Conservation (phyloP, 2,329 filamentous ascomycete genomes). For the Botrytis medusae region DNA sequence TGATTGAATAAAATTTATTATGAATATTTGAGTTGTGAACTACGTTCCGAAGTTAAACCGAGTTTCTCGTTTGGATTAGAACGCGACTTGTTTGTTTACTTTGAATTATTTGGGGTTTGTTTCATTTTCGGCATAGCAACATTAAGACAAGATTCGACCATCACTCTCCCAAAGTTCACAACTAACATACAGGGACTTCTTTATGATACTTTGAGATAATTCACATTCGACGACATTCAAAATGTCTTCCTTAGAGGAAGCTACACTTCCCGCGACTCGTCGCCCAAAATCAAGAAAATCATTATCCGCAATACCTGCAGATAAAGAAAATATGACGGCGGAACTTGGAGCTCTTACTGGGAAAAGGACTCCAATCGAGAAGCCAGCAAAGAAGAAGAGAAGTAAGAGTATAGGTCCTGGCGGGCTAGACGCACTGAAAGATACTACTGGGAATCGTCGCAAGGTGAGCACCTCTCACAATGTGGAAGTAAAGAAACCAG, state of each 20-base stretch:
- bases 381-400: constrained; percentile 63
- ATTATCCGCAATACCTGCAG: constrained; percentile 61
- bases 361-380: constrained; percentile 32
- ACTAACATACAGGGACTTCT: not conserved
- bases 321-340: constrained; percentile 77
- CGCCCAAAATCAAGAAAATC: constrained; percentile 64
- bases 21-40: not conserved
- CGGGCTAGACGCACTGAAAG: constrained; percentile 77
- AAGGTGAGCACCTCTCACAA: constrained; percentile 58
- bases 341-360: constrained; percentile 54
- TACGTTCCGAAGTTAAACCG: constrained; percentile 10
- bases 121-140: constrained; percentile 25
- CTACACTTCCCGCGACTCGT: constrained; percentile 56
- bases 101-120: constrained; percentile 26
- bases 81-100: constrained; percentile 28
- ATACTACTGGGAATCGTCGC: constrained; percentile 72
- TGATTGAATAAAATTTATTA: not conserved
- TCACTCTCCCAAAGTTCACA: constrained; percentile 13
- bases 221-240: constrained; percentile 2
- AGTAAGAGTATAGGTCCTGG: constrained; percentile 97
- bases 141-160: constrained; percentile 25
- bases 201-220: constrained; percentile 2
- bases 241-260: constrained; percentile 47
- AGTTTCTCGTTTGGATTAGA: not conserved
- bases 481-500: constrained; percentile 1